phyloP scores from a whole-genome alignment of 305 asterid genomes.

The Fraxinus paxiana region DNA sequence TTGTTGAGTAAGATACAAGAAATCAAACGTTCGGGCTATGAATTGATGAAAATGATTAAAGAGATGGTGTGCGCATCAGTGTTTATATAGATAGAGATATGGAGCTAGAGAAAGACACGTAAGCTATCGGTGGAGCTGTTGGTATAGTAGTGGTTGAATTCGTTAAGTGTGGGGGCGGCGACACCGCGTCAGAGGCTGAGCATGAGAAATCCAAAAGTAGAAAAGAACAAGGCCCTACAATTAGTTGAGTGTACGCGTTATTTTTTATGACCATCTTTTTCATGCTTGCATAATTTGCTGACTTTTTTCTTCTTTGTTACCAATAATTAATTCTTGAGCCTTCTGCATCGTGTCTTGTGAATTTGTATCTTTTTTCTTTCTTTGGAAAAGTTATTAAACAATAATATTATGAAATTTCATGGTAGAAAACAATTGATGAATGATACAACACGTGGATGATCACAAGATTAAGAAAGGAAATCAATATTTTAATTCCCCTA shows the following conservation, averaged over 20 bases:
- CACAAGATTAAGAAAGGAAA: not conserved
- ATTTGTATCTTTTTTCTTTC: not conserved
- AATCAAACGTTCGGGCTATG: not conserved
- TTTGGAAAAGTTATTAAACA: not conserved
- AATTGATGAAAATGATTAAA: not conserved
- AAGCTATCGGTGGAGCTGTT: slow-evolving; percentile 7
- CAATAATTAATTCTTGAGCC: not conserved
- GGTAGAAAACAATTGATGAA: not conserved
- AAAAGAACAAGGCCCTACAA: not conserved
- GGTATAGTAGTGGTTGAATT: not conserved
- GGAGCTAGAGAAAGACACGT: not conserved
- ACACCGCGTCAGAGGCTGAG: slow-evolving; percentile 8
- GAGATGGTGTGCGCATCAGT: not conserved
- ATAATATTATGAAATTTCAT: not conserved
- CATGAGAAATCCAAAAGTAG: not conserved
- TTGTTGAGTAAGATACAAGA: not conserved
- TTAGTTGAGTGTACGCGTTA: not conserved
- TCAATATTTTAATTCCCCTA: not conserved
- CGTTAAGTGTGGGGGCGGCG: slow-evolving; percentile 12
- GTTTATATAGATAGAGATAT: not conserved
- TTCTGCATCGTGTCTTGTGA: not conserved
- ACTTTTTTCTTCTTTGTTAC: not conserved
- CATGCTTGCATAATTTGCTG: not conserved
- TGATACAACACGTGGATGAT: not conserved
- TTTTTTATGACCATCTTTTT: not conserved